Percentiles rank a stretch among this genome's conserved stretches.
phyloP scores from a whole-genome alignment of 148 eudicot genomes.

The Silene uniflora region DNA sequence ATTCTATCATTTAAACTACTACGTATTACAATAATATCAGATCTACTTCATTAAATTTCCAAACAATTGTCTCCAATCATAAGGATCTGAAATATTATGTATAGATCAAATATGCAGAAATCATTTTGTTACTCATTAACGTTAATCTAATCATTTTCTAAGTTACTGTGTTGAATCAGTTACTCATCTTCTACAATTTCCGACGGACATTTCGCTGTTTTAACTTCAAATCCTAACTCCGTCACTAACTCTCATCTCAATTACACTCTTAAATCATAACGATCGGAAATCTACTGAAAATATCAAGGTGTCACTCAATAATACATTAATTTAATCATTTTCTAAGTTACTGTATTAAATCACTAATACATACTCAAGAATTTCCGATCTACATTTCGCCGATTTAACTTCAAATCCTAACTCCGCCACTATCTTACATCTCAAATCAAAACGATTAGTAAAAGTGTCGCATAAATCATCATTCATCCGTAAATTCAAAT shows the following conservation, averaged over 20 bases:
- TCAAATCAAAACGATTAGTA: too few species aligned
- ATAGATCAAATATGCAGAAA: too few species aligned
- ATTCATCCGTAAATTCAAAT: neutral
- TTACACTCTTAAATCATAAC: neutral
- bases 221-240: neutral
- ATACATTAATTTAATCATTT: too few species aligned
- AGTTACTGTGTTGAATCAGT: too few species aligned
- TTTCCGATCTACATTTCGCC: neutral
- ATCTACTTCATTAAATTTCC: conserved; percentile 8
- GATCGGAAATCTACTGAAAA: neutral
- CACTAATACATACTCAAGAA: neutral
- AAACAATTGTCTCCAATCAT: too few species aligned
- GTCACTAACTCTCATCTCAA: neutral
- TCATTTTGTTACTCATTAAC: too few species aligned
- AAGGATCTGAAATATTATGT: too few species aligned
- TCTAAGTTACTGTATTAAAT: too few species aligned
- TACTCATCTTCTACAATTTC: too few species aligned
- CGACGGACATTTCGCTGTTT: too few species aligned
- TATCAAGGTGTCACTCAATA: neutral
- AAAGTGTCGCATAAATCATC: conserved; percentile 7
- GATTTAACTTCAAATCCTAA: neutral
- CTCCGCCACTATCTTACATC: neutral
- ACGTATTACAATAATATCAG: neutral
- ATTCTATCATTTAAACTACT: too few species aligned
- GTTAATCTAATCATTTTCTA: too few species aligned